Conservation (phyloP, 495 filamentous ascomycete species). For the Podospora comata region DNA sequence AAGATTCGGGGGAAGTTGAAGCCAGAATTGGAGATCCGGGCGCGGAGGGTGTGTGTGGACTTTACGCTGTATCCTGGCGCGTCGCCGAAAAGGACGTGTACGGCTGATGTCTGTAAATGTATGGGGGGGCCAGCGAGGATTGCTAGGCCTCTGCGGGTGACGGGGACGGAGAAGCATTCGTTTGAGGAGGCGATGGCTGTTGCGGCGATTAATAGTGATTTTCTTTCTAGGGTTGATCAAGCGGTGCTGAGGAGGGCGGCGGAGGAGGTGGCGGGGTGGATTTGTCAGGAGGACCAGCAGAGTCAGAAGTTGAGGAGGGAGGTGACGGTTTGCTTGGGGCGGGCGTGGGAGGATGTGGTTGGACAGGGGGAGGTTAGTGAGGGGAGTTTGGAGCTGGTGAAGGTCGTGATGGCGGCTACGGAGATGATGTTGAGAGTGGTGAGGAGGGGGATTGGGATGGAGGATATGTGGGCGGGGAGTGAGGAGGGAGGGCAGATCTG, state of each 20-base stretch:
- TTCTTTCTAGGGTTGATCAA: neutral
- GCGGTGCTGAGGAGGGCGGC: neutral
- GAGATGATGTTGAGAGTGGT: neutral
- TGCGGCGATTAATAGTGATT: neutral
- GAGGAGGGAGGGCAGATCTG: neutral
- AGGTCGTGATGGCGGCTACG: neutral
- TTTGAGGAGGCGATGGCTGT: neutral
- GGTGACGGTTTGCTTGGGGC: neutral
- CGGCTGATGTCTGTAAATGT: neutral
- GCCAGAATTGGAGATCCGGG: neutral
- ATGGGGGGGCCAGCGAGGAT: neutral
- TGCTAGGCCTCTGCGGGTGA: neutral
- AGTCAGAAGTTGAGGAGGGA: neutral
- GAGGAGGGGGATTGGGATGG: neutral
- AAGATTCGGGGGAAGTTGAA: neutral
- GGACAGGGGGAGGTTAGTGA: neutral
- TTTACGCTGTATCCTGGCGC: neutral
- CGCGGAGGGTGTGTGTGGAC: neutral
- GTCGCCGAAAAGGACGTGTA: too few species aligned
- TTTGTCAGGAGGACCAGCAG: neutral
- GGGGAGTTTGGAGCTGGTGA: neutral
- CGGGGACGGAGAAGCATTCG: too few species aligned
- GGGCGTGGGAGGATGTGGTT: neutral
- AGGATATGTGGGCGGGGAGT: neutral
- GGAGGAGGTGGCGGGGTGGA: neutral